Evolutionary conservation across 306 rosid species (phyloP).

Genomic region (Senna siamea): DNA sequence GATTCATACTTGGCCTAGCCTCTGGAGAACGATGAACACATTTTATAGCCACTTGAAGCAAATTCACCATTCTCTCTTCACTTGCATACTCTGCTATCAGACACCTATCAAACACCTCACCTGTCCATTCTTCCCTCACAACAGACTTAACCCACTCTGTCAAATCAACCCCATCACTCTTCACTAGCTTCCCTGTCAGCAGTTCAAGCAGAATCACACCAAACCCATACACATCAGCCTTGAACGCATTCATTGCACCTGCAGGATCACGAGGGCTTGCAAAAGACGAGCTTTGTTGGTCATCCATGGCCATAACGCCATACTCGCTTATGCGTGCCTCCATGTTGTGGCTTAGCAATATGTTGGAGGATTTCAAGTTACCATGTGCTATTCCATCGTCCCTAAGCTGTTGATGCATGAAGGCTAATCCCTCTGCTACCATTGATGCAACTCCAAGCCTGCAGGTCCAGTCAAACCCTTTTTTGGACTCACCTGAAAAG

Average conservation of each 20-base stretch:
- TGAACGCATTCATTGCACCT: conserved; percentile 34
- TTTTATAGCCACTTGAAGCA: conserved; percentile 83
- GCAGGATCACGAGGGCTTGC: conserved; percentile 9
- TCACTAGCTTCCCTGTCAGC: conserved; percentile 74
- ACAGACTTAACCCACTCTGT: conserved; percentile 84
- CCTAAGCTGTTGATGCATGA: conserved; percentile 68
- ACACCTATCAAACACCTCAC: conserved; percentile 74
- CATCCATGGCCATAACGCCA: conserved; percentile 55
- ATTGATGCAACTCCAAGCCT: conserved; percentile 63
- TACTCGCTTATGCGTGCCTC: conserved; percentile 79
- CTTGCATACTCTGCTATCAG: conserved; percentile 66
- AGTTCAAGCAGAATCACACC: conserved; percentile 86
- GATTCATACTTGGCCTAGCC: conserved; percentile 75
- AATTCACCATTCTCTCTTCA: conserved; percentile 79
- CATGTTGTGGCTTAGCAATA: conserved; percentile 67
- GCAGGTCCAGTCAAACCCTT: conserved; percentile 67
- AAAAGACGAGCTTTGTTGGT: conserved; percentile 33
- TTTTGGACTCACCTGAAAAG: conserved; percentile 52
- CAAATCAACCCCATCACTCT: conserved; percentile 64
- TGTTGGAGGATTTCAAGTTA: conserved; percentile 79
- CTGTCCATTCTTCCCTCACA: conserved; percentile 88
- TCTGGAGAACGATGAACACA: conserved; percentile 61
- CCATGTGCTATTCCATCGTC: conserved; percentile 74
- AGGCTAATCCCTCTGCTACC: conserved; percentile 67
- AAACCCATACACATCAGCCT: conserved; percentile 68